Percentiles rank a stretch among this genome's conserved stretches.
These are phyloP conservation scores for Ramaria rubella DNA, from an alignment of 768 basidiomycete genomes.

Conservation along the genomic window DNA sequence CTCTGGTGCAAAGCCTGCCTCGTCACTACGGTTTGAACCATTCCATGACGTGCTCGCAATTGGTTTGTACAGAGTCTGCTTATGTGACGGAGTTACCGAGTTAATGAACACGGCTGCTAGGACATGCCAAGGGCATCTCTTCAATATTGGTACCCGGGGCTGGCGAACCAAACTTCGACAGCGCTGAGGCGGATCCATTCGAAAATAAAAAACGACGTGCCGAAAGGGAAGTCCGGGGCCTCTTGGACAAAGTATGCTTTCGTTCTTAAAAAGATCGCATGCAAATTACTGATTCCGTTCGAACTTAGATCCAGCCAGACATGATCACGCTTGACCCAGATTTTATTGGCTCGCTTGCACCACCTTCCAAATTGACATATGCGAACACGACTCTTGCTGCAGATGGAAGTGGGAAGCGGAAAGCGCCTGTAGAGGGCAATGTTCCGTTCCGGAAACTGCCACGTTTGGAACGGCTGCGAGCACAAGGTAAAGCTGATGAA, in stretches of 20 bases:
- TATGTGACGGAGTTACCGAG: too few species aligned
- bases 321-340: slow-evolving; percentile 82
- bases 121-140: slow-evolving; percentile 73
- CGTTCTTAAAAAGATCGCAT: background rate
- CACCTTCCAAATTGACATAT: slow-evolving; percentile 53
- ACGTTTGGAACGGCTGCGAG: slow-evolving; percentile 69
- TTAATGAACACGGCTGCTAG: slow-evolving; percentile 19
- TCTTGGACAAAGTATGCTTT: slow-evolving; percentile 74
- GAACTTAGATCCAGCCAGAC: slow-evolving; percentile 74
- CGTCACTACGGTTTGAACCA: slow-evolving; percentile 76
- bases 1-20: slow-evolving; percentile 53
- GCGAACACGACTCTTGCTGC: slow-evolving; percentile 20
- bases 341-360: slow-evolving; percentile 63
- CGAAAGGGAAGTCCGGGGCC: slow-evolving; percentile 84
- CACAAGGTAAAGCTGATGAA: slow-evolving; percentile 68
- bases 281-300: background rate
- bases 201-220: slow-evolving; percentile 75
- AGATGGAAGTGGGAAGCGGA: slow-evolving; percentile 27
- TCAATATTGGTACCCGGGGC: slow-evolving; percentile 85
- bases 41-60: slow-evolving; percentile 81
- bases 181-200: slow-evolving; percentile 89
- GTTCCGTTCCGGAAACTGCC: slow-evolving; percentile 67
- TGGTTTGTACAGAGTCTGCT: too few species aligned
- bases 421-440: slow-evolving; percentile 16
- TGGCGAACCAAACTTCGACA: slow-evolving; percentile 95